Evolutionary conservation across 352 stramenopile species (phyloP).

Genomic region (Thalassiosira mediterranea): DNA sequence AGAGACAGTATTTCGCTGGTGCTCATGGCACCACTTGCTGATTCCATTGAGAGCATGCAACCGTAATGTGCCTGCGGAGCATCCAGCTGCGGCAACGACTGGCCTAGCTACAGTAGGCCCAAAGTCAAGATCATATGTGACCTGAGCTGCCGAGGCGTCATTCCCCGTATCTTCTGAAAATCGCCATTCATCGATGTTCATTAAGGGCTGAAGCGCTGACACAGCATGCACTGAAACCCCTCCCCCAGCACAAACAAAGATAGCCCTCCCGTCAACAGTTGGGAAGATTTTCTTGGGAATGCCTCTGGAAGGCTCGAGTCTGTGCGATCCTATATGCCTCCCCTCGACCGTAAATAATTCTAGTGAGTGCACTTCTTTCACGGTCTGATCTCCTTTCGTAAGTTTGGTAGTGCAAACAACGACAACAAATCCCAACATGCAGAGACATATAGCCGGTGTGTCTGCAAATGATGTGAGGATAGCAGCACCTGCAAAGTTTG

Average conservation of each 20-base stretch:
- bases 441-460: conserved; percentile 70
- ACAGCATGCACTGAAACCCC: conserved; percentile 80
- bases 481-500: conserved; percentile 12
- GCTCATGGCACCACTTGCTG: conserved; percentile 75
- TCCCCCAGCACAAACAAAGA: conserved; percentile 78
- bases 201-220: conserved; percentile 76
- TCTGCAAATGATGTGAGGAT: conserved; percentile 65
- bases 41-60: conserved; percentile 83
- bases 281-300: conserved; percentile 75
- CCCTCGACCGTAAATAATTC: conserved; percentile 82
- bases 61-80: conserved; percentile 73
- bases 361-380: conserved; percentile 71
- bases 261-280: conserved; percentile 74
- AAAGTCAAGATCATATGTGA: conserved; percentile 78
- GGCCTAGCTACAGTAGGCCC: conserved; percentile 78
- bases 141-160: conserved; percentile 33
- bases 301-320: conserved; percentile 67
- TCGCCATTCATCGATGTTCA: conserved; percentile 80
- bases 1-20: conserved; percentile 68
- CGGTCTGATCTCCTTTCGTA: conserved; percentile 17
- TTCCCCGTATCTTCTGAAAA: conserved; percentile 65
- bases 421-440: conserved; percentile 75
- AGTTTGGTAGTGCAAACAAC: conserved; percentile 77
- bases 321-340: conserved; percentile 68
- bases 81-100: conserved; percentile 80